Evolutionary conservation across 768 basidiomycete species (phyloP), one percentile per base, ranked within the genome.

Genomic region (Leccinum arenicola): DNA sequence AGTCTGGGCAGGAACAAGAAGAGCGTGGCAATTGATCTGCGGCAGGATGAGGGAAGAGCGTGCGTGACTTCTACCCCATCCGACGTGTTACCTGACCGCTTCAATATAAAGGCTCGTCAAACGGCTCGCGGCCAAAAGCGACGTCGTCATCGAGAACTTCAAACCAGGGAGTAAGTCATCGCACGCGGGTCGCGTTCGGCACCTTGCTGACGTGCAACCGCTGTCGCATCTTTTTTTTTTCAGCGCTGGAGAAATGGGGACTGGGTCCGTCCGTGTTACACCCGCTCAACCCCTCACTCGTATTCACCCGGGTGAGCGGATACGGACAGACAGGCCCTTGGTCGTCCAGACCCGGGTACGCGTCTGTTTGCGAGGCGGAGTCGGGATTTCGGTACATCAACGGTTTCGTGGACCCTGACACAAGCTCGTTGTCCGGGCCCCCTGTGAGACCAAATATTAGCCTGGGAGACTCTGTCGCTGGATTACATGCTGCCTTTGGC

Each of bases 231-330:
- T 29, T 29, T 29, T 31, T 33, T 38, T 2, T 56, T 38, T 17
- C 63, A 89, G 87, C 87, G 1, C 77, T 89, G 9, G 87, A 89
- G 66, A 87, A 84, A 72, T 88, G 87, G 86, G 76, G 76, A 1
- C 74, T 89, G 36, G 85, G 85, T 6, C 86, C 86, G 2, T 73
- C 72, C 11, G 77, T 79, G 55, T 68, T 89, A 4, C 83, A 82
- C 21, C 85, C 84, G n/a, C 83, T 85, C 60, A 95, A 96, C 65
- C 89, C 93, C 0, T 87, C 85, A 54, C 81, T 98, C 58, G 91
- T 98, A 66, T 95, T 92, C 68, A 96, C 94, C 7, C 92, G 95
- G 61, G 85, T 89, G 21, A 87, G 86, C 61, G 87, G 88, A 8
- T 89, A 88, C 62, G 87, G 88, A 3, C 88, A 89, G 65, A 88